Evolutionary conservation across 2,329 filamentous ascomycete species (phyloP).

Genomic region (Paecilomyces fulvus): DNA sequence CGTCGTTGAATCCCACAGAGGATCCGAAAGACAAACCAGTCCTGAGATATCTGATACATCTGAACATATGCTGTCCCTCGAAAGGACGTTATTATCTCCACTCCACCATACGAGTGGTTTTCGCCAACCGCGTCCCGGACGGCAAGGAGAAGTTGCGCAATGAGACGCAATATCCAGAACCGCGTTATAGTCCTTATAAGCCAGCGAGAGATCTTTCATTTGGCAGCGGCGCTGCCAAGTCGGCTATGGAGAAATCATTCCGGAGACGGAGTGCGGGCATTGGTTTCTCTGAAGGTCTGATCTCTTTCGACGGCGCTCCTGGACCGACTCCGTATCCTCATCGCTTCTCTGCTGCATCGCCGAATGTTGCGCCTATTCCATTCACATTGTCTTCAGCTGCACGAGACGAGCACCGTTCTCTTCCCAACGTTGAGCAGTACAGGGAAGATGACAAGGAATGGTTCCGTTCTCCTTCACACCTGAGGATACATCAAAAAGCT

Average conservation of each 20-base stretch:
- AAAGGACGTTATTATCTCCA: conserved; percentile 83
- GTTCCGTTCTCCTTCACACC: not conserved
- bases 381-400: not conserved
- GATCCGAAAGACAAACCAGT: conserved; percentile 51
- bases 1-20: conserved; percentile 39
- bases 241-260: conserved; percentile 53
- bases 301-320: conserved; percentile 1
- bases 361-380: not conserved
- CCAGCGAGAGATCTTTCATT: conserved; percentile 41
- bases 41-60: conserved; percentile 79
- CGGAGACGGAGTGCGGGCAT: conserved; percentile 50
- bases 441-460: not conserved
- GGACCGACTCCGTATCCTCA: conserved; percentile 2
- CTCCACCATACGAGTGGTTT: conserved; percentile 86
- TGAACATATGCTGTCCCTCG: conserved; percentile 84
- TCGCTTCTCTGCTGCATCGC: conserved; percentile 1
- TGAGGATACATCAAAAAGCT: not conserved
- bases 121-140: conserved; percentile 91
- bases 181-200: conserved; percentile 78
- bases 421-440: not conserved
- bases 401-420: not conserved
- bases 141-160: conserved; percentile 88
- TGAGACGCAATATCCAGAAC: conserved; percentile 82
- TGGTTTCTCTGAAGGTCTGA: conserved; percentile 12
- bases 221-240: conserved; percentile 38